Evolutionary conservation across 139 green algal species (phyloP), one percentile per base, ranked within the genome.

Genomic region (Dunaliella primolecta): DNA sequence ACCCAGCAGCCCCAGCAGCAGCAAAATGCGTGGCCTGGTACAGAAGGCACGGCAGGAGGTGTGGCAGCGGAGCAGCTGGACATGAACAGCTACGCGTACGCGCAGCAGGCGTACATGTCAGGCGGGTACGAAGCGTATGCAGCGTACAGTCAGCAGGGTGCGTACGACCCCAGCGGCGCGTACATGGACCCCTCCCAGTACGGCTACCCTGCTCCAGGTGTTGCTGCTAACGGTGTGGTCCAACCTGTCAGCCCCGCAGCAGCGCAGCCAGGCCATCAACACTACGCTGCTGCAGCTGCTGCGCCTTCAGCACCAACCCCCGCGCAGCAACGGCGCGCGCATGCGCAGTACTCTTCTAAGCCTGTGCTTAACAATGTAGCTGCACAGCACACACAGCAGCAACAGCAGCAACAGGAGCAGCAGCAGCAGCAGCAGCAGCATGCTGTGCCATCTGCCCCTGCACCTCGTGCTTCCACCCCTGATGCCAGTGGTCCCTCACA

Each of bases 331-430:
- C 57, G 57, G 32, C 78, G 84, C 20, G 34, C 25, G 31, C 78
- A 71, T 33, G 27, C 33, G 57, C 36, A 81, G 77, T 81, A 81
- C 77, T 81, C 77, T 33, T 34, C 77, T 23, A 81, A 81, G 77
- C 77, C 77, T 11, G 77, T 81, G 32, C 80, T 37, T 3, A 2
- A 46, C n/a, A 57, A 31, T 3, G 20, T 29, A 2, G 3, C 37
- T 32, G 56, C 36, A 15, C 57, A 57, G n/a, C 23, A 23, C 75
- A 78, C 31, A 3, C 71, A 31, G 2, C 76, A 31, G 7, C 71
- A 84, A 57, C 34, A 25, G 75, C 80, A 82, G 36, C 85, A 57
- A 34, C 81, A 84, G 37, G 46, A 80, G 71, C 76, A 83, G 11
- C 80, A 86, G 71, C 27, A 86, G n/a, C n/a, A n/a, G n/a, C n/a